Percentiles rank a stretch among this genome's conserved stretches.
These are phyloP conservation scores for Herpetomonas tarakana DNA, from an alignment of 208 protist genomes.

Conservation along the genomic window DNA sequence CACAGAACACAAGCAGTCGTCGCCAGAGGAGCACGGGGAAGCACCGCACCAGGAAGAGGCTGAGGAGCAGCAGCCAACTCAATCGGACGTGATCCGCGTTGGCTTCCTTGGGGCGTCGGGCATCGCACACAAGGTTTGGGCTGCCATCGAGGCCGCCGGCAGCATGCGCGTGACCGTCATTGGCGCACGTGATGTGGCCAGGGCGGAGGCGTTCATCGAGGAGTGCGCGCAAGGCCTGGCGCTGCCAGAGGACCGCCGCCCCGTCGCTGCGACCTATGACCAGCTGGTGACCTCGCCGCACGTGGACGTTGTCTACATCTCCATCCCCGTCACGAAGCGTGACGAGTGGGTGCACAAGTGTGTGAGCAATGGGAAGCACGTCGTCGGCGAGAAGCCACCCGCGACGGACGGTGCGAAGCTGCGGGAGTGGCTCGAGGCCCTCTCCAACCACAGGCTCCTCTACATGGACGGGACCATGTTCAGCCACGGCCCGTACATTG, in stretches of 20 bases:
- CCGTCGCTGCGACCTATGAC: conserved; percentile 41
- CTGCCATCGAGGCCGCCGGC: conserved; percentile 37
- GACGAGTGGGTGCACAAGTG: conserved; percentile 54
- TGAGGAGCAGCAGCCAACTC: too few species aligned
- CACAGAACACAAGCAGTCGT: too few species aligned
- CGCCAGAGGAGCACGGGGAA: too few species aligned
- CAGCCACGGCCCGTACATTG: conserved; percentile 48
- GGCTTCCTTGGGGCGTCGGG: conserved; percentile 46
- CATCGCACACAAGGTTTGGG: conserved; percentile 33
- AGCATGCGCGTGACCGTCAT: conserved; percentile 36
- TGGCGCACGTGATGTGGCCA: conserved; percentile 33
- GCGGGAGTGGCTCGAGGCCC: conserved; percentile 32
- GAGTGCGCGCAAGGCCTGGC: conserved; percentile 16
- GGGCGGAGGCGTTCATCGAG: conserved; percentile 21
- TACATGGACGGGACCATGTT: conserved; percentile 73
- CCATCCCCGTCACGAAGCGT: conserved; percentile 45
- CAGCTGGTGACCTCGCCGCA: conserved; percentile 35
- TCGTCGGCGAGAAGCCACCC: conserved; percentile 68
- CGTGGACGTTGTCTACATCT: conserved; percentile 75
- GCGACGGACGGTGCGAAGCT: conserved; percentile 32
- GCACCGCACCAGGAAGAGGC: too few species aligned
- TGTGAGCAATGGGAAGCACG: conserved; percentile 55
- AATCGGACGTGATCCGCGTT: conserved; percentile 30
- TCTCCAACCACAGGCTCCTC: conserved; percentile 46
- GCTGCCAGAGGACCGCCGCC: conserved; percentile 2